Evolutionary conservation across 306 rosid species (phyloP).

Genomic region (Arachis stenosperma): DNA sequence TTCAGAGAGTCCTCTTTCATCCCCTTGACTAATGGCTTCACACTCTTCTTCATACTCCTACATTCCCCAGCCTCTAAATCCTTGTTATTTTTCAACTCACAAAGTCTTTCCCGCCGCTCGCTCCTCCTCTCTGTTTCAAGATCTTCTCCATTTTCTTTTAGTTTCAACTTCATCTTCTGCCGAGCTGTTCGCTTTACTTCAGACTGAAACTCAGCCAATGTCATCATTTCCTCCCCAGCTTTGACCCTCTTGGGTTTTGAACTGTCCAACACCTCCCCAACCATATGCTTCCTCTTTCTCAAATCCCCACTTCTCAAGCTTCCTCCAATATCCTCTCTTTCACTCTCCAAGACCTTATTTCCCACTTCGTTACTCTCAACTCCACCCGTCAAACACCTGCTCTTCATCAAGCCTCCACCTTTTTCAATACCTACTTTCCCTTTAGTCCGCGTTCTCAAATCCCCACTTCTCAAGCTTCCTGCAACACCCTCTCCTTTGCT

Average conservation of each 20-base stretch:
- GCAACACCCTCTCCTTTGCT: conserved; percentile 13
- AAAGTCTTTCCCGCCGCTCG: conserved; percentile 24
- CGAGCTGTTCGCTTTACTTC: conserved; percentile 54
- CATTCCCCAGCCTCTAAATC: conserved; percentile 30
- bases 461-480: conserved; percentile 49
- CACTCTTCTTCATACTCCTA: conserved; percentile 33
- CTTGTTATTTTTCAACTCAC: conserved; percentile 32
- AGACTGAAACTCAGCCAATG: conserved; percentile 78
- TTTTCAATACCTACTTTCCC: conserved; percentile 32
- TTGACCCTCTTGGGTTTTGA: conserved; percentile 51
- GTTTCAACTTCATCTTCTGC: conserved; percentile 45
- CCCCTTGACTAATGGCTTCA: conserved; percentile 36
- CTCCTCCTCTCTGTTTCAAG: conserved; percentile 36
- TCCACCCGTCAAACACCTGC: conserved; percentile 21
- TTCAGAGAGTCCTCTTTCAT: conserved; percentile 33
- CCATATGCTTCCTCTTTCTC: conserved; percentile 67
- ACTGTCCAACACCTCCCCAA: conserved; percentile 77
- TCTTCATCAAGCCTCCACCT: conserved; percentile 6
- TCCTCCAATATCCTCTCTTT: conserved; percentile 32
- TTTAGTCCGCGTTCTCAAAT: conserved; percentile 57
- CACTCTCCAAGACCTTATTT: conserved; percentile 23
- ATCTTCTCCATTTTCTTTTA: conserved; percentile 45
- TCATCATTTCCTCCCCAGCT: conserved; percentile 70
- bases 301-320: conserved; percentile 48
- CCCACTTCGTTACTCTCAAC: conserved; percentile 34